Evolutionary conservation across 352 stramenopile genomes (phyloP).

Genomic region (Globisporangium megalacanthum): DNA sequence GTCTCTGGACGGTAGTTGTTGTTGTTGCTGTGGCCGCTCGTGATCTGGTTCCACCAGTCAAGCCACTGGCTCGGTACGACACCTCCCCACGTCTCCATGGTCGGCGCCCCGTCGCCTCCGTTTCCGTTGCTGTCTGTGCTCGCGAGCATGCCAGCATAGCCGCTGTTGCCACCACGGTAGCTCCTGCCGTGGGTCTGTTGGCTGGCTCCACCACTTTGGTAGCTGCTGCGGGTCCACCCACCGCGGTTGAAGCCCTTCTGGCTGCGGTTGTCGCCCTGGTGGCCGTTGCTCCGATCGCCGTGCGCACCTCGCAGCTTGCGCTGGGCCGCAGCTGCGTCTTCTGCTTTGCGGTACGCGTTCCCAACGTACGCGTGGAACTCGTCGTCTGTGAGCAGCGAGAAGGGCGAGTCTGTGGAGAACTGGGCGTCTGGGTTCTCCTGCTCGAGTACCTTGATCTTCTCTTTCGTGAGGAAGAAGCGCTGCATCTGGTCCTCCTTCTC

Average conservation of each 20-base stretch:
- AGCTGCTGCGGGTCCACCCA: slow-evolving; percentile 1
- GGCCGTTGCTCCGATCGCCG: background rate
- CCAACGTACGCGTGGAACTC: slow-evolving; percentile 24
- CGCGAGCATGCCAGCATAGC: background rate
- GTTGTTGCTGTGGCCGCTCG: slow-evolving; percentile 8
- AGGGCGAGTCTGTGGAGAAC: slow-evolving; percentile 27
- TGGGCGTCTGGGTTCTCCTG: slow-evolving; percentile 6
- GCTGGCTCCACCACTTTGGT: background rate
- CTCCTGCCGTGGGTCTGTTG: background rate
- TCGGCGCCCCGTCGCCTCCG: background rate
- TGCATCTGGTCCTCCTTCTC: slow-evolving; percentile 26
- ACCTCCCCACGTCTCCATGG: background rate
- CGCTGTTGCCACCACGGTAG: background rate
- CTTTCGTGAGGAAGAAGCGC: slow-evolving; percentile 19
- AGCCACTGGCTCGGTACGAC: slow-evolving; percentile 4
- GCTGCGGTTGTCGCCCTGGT: background rate
- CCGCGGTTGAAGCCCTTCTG: background rate
- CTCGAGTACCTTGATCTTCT: slow-evolving; percentile 6
- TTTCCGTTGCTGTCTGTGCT: background rate
- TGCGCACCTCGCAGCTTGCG: slow-evolving; percentile 4
- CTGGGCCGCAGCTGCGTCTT: background rate
- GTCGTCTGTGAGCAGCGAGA: slow-evolving; percentile 25
- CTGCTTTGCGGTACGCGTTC: slow-evolving; percentile 9
- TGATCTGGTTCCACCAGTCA: slow-evolving; percentile 12
- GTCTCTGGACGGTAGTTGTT: slow-evolving; percentile 13